Evolutionary conservation across 306 rosid genomes (phyloP).

Genomic region (Pterocarpus santalinus): DNA sequence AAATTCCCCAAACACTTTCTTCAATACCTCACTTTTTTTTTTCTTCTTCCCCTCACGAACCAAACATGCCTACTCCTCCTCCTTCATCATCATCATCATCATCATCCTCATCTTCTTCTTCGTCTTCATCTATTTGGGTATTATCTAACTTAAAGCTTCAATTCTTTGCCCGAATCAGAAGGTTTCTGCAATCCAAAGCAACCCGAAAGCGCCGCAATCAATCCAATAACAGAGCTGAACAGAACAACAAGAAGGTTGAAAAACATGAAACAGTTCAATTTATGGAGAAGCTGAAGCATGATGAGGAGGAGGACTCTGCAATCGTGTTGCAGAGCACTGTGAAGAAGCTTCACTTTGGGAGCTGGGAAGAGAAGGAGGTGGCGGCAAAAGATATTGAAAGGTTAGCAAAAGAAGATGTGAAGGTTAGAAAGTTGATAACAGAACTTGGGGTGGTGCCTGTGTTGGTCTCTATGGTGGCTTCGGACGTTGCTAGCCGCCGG

Average conservation of each 20-base stretch:
- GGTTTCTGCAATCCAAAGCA: conserved; percentile 72
- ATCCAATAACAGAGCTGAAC: conserved; percentile 31
- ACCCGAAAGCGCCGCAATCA: conserved; percentile 56
- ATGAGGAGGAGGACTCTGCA: conserved; percentile 43
- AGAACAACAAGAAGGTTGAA: conserved; percentile 39
- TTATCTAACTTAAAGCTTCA: conserved; percentile 72
- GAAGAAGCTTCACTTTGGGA: conserved; percentile 94
- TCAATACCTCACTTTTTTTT: conserved; percentile 4
- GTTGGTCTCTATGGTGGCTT: conserved; percentile 78
- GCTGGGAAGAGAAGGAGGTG: conserved; percentile 81
- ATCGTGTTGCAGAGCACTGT: conserved; percentile 71
- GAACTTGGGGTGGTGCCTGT: conserved; percentile 88
- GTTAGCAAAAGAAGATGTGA: conserved; percentile 71
- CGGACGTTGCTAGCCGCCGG: conserved; percentile 55
- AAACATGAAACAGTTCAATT: conserved; percentile 31
- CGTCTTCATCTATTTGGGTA: conserved; percentile 66
- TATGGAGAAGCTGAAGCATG: conserved; percentile 44
- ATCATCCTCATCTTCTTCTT: conserved; percentile 49
- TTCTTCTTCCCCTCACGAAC: conserved; percentile 32
- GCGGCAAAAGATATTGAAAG: conserved; percentile 76
- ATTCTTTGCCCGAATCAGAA: conserved; percentile 72
- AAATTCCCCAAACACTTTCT: conserved; percentile 40
- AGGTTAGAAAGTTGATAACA: conserved; percentile 72
- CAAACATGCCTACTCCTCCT: conserved; percentile 57
- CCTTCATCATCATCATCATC: conserved; percentile 46